These are phyloP conservation scores for Bertia moriformis DNA, from an alignment of 2,329 filamentous ascomycete species.

Conservation along the genomic window DNA sequence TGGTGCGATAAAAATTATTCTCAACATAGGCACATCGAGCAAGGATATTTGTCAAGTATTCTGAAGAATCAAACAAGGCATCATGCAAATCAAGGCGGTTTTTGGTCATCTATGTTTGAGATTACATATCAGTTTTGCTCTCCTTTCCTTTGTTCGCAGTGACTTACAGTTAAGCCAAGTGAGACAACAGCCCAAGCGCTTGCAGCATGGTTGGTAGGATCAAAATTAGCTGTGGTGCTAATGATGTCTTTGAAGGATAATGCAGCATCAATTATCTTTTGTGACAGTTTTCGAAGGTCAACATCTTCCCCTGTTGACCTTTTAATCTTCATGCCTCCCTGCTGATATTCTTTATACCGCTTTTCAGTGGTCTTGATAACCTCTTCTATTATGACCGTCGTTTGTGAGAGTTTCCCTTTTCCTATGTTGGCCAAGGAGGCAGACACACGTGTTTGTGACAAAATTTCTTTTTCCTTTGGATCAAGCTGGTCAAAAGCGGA, in stretches of 20 bases:
- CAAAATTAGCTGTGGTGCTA: slow-evolving; percentile 3
- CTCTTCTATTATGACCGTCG: background rate
- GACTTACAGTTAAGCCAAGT: slow-evolving; percentile 6
- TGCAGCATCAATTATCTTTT: slow-evolving; percentile 4
- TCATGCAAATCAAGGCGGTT: slow-evolving; percentile 4
- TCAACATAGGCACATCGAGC: slow-evolving; percentile 5
- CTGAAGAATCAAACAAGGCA: slow-evolving; percentile 6
- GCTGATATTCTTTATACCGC: background rate
- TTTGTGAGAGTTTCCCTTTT: slow-evolving; percentile 2
- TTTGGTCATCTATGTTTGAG: slow-evolving; percentile 5
- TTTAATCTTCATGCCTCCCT: background rate
- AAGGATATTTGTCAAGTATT: slow-evolving; percentile 6
- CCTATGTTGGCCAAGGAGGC: background rate
- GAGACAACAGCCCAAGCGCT: slow-evolving; percentile 7
- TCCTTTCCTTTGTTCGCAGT: too few relatives aligned
- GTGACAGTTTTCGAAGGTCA: background rate
- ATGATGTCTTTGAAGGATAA: slow-evolving; percentile 7
- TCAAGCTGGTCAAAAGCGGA: slow-evolving; percentile 6
- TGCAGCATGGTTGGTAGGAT: slow-evolving; percentile 6
- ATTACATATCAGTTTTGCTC: background rate
- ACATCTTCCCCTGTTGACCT: slow-evolving; percentile 3
- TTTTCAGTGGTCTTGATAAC: background rate
- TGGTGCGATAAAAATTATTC: slow-evolving; percentile 2
- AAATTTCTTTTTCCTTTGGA: slow-evolving; percentile 3
- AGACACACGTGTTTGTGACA: slow-evolving; percentile 1